Conservation (phyloP, 2,329 filamentous ascomycete genomes). For the Rhynchosporium graminicola region DNA sequence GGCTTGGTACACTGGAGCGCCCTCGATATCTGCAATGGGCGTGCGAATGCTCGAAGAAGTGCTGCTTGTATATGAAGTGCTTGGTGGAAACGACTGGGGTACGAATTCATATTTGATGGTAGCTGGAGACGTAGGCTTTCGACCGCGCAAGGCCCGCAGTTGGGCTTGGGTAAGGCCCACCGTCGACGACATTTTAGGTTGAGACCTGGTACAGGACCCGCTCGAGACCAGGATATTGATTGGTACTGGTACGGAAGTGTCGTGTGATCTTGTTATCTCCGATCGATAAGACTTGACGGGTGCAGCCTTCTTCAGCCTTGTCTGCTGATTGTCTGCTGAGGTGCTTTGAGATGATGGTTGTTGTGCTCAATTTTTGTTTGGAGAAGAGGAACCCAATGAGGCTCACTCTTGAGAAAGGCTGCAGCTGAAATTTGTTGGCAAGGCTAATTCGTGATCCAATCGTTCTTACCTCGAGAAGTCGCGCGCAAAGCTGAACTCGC, state of each 20-base stretch:
- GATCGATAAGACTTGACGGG: constrained; percentile 9
- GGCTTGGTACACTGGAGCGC: not conserved
- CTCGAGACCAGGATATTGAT: not conserved
- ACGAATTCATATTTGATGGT: too few species aligned
- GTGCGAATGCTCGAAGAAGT: not conserved
- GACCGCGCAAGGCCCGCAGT: not conserved
- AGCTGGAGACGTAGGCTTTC: not conserved
- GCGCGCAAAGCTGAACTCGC: too few species aligned
- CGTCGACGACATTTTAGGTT: not conserved
- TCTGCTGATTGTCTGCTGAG: not conserved
- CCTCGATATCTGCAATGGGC: not conserved
- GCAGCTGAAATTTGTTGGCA: too few species aligned
- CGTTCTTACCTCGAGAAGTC: too few species aligned
- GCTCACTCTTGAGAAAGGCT: too few species aligned
- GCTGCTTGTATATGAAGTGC: not conserved
- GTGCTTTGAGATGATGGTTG: not conserved
- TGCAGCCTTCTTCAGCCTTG: constrained; percentile 3
- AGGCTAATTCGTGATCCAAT: too few species aligned
- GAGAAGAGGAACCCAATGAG: too few species aligned
- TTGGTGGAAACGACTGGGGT: not conserved
- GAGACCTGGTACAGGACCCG: too few species aligned
- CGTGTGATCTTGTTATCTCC: not conserved
- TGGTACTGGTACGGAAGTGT: not conserved
- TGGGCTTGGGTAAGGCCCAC: not conserved
- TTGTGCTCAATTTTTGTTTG: not conserved